Evolutionary conservation across 805 yeast genomes (phyloP).

Genomic region (Kuraishia borneana): DNA sequence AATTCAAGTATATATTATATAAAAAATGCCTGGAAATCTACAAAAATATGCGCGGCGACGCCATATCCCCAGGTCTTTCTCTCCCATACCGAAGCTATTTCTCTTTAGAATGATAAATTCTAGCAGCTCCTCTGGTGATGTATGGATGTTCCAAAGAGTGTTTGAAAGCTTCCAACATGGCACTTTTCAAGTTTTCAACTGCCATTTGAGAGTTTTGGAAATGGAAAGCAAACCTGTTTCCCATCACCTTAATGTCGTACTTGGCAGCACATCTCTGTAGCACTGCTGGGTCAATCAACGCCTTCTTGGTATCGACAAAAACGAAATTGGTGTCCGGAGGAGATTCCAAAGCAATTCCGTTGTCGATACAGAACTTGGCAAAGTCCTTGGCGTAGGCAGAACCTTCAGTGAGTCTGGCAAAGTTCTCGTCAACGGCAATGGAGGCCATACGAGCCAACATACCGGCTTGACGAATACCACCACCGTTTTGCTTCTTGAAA

Average conservation of each 20-base stretch:
- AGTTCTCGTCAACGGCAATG: conserved; percentile 66
- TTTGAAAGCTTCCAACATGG: conserved; percentile 45
- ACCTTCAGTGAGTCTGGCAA: conserved; percentile 38
- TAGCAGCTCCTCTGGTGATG: conserved; percentile 30
- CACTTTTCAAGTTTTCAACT: conserved; percentile 43
- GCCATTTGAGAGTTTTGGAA: conserved; percentile 49
- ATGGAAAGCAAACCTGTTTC: conserved; percentile 75
- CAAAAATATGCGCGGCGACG: no score
- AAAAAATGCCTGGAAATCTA: no score
- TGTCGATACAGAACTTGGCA: conserved; percentile 34
- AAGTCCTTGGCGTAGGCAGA: conserved; percentile 43
- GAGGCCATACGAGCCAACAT: conserved; percentile 71
- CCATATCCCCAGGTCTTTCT: no score
- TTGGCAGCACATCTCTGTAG: conserved; percentile 39
- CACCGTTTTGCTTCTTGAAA: conserved; percentile 86
- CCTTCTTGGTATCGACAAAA: conserved; percentile 47
- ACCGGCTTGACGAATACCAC: conserved; percentile 88
- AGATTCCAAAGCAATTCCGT: conserved; percentile 49
- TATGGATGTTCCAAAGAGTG: conserved; percentile 44
- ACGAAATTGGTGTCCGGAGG: conserved; percentile 84
- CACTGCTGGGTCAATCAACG: conserved; percentile 39
- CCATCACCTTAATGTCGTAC: conserved; percentile 52
- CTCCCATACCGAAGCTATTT: conserved; percentile 1
- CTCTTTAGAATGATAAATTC: conserved; percentile 10
- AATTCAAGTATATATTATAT: neutral